Percentiles rank a stretch among this genome's conserved stretches.
Conservation (phyloP, 371 early-diverging fungal genomes). For the Parasitella parasitica region DNA sequence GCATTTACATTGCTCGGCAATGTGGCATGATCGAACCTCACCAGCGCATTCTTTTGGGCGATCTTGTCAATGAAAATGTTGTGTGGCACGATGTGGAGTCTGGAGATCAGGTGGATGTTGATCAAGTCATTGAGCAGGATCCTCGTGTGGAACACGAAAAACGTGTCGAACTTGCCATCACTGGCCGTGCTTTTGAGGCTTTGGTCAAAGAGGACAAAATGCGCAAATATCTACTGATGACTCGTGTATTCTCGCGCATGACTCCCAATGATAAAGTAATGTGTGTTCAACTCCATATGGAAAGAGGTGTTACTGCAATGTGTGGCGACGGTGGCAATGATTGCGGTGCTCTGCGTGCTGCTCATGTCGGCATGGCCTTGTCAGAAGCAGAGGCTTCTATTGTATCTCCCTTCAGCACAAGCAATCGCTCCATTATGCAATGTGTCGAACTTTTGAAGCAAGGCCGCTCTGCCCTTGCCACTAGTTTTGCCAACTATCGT, state of each 20-base stretch:
- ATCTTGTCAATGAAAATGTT: conserved; percentile 34
- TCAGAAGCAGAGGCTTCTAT: conserved; percentile 78
- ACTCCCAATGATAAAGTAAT: conserved; percentile 72
- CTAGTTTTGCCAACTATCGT: conserved; percentile 76
- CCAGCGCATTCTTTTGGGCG: conserved; percentile 54
- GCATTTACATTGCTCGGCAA: conserved; percentile 79
- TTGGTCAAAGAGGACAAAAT: conserved; percentile 42
- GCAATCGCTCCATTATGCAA: conserved; percentile 58
- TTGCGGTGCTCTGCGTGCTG: conserved; percentile 88
- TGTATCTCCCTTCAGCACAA: conserved; percentile 82
- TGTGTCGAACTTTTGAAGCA: conserved; percentile 74
- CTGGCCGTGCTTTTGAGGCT: conserved; percentile 67
- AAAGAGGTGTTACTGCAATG: conserved; percentile 78
- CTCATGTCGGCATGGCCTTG: conserved; percentile 89
- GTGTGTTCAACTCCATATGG: conserved; percentile 76
- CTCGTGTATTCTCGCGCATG: conserved; percentile 79
- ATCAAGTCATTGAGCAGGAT: conserved; percentile 26
- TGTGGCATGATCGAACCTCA: conserved; percentile 69
- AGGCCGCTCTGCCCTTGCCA: conserved; percentile 76
- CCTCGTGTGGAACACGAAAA: conserved; percentile 31
- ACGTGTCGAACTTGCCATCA: conserved; percentile 66
- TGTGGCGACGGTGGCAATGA: conserved; percentile 98
- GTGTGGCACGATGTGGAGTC: conserved; percentile 57
- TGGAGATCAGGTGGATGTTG: conserved; percentile 38
- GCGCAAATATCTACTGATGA: conserved; percentile 48